Evolutionary conservation across 306 rosid species (phyloP).

Genomic region (Lupinus albus): DNA sequence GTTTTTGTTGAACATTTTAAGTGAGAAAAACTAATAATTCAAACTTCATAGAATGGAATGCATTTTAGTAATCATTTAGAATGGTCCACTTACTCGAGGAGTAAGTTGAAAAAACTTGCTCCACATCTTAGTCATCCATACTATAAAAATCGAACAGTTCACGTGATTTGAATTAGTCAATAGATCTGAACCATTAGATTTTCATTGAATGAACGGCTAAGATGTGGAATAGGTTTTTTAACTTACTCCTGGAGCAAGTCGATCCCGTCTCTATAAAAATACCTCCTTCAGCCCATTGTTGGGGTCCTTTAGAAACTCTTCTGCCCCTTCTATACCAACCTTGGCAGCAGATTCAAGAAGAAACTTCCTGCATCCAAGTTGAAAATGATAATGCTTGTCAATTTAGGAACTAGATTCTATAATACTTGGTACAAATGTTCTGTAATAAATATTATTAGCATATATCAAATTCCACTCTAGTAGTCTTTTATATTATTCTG

Average conservation of each 20-base stretch:
- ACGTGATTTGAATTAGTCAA: no score
- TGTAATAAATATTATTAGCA: background rate
- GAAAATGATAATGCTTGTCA: constrained; percentile 32
- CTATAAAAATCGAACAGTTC: no score
- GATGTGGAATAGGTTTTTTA: no score
- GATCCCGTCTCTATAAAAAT: no score
- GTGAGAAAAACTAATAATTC: background rate
- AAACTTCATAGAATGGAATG: background rate
- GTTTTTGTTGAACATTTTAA: constrained; percentile 32
- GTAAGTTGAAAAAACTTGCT: no score
- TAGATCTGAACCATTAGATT: no score
- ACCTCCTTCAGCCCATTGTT: constrained; percentile 86
- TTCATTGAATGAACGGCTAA: no score
- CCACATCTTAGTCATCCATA: no score
- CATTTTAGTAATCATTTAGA: constrained; percentile 11
- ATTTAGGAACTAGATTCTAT: constrained; percentile 31
- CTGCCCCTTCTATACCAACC: constrained; percentile 79
- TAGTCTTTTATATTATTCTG: constrained; percentile 4
- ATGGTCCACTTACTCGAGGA: no score
- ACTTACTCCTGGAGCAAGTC: no score
- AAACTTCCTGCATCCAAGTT: constrained; percentile 69
- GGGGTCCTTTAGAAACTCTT: constrained; percentile 76
- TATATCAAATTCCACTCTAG: constrained; percentile 15
- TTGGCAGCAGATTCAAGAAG: constrained; percentile 78
- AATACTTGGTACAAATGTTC: constrained; percentile 3